Conservation (phyloP, 495 filamentous ascomycete genomes). For the Antarctomyces pellizariae region DNA sequence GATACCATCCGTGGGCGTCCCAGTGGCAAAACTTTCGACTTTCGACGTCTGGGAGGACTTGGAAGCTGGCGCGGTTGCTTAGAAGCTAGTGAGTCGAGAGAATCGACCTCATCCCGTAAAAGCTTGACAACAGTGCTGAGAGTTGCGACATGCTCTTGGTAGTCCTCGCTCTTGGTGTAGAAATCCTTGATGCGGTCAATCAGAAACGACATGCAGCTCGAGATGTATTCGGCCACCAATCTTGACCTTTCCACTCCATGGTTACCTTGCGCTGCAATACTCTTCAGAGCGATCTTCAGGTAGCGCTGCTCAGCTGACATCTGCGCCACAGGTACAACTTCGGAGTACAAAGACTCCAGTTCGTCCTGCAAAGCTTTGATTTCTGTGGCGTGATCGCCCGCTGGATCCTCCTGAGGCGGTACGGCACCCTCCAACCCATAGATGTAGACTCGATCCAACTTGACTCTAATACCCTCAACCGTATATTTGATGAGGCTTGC, state of each 20-base stretch:
- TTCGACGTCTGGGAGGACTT: conserved; percentile 5
- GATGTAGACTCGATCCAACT: conserved; percentile 23
- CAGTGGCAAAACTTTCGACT: conserved; percentile 3
- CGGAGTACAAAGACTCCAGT: conserved; percentile 35
- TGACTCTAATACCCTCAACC: conserved; percentile 21
- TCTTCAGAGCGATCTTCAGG: conserved; percentile 27
- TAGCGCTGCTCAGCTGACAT: conserved; percentile 37
- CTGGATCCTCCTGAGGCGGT: conserved; percentile 2
- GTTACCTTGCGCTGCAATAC: conserved; percentile 15
- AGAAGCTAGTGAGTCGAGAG: not conserved
- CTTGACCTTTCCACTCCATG: conserved; percentile 14
- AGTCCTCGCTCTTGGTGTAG: conserved; percentile 7
- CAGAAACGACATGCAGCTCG: conserved; percentile 9
- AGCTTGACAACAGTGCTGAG: conserved; percentile 4
- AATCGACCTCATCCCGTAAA: conserved; percentile 6
- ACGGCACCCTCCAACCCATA: conserved; percentile 12
- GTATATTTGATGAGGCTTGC: conserved; percentile 22
- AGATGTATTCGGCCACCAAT: conserved; percentile 18
- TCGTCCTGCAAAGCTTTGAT: conserved; percentile 24
- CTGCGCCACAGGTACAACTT: conserved; percentile 36
- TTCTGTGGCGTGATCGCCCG: conserved; percentile 8
- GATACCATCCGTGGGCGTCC: conserved; percentile 1
- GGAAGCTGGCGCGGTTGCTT: conserved; percentile 5
- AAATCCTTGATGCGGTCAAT: conserved; percentile 6
- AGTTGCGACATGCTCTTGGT: conserved; percentile 9